Conservation (phyloP, 108 stramenopile genomes). For the Cyclotella cryptica region DNA sequence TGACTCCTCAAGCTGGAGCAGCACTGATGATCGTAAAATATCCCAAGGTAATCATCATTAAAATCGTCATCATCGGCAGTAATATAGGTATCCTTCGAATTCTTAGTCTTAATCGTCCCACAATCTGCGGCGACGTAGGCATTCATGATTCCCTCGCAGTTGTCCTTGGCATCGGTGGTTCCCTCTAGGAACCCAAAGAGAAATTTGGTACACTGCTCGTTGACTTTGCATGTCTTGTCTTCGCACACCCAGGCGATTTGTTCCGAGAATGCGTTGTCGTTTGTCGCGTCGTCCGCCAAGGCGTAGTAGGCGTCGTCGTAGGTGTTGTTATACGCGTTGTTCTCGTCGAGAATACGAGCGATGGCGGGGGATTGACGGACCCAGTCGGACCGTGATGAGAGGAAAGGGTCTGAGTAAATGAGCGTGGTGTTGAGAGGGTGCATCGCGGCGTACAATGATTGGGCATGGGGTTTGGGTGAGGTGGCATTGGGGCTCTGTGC, state of each 20-base stretch:
- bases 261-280: constrained; percentile 21
- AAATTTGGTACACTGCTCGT: constrained; percentile 72
- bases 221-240: constrained; percentile 48
- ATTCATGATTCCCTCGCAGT: constrained; percentile 82
- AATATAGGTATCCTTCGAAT: constrained; percentile 20
- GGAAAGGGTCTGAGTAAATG: background rate
- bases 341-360: constrained; percentile 28
- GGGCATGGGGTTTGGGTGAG: background rate
- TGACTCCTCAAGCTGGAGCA: constrained; percentile 59
- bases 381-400: constrained; percentile 19
- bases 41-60: constrained; percentile 73
- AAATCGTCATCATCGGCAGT: constrained; percentile 54
- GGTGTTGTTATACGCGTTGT: constrained; percentile 11
- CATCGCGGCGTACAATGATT: background rate
- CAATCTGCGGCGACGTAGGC: constrained; percentile 81
- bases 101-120: constrained; percentile 42
- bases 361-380: constrained; percentile 36
- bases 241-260: constrained; percentile 26
- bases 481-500: background rate
- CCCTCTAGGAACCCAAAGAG: constrained; percentile 80
- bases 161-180: constrained; percentile 84
- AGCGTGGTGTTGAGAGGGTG: constrained; percentile 8
- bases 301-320: constrained; percentile 14
- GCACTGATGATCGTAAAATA: constrained; percentile 70
- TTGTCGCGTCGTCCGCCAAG: background rate